Conservation (phyloP, 345 rosid genomes). For the Lepidium didymum region DNA sequence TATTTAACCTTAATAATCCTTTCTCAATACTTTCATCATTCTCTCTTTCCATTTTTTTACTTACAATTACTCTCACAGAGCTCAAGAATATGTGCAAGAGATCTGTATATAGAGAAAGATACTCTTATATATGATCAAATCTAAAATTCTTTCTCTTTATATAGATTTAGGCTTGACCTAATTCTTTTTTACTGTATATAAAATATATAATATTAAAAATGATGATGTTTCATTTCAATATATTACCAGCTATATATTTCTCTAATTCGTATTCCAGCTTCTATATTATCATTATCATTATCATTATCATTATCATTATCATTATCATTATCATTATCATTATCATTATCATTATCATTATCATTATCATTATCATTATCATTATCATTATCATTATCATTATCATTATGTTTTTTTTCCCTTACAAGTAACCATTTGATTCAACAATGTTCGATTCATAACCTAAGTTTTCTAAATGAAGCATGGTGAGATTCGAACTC, state of each 20-base stretch:
- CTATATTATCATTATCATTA: too few species aligned
- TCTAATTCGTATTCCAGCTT: background rate
- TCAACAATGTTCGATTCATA: too few species aligned
- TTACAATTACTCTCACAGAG: background rate
- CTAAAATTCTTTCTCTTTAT: background rate
- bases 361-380: too few species aligned
- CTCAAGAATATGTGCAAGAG: background rate
- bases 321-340: too few species aligned
- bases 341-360: too few species aligned
- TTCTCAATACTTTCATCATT: conserved; percentile 3
- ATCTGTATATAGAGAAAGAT: background rate
- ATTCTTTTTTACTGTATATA: background rate
- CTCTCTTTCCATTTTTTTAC: conserved; percentile 14
- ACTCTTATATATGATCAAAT: background rate
- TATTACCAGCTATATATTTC: background rate
- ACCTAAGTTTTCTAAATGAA: too few species aligned
- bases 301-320: too few species aligned
- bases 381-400: too few species aligned
- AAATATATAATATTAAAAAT: background rate
- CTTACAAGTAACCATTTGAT: too few species aligned
- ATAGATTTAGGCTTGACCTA: background rate
- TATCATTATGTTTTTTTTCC: too few species aligned
- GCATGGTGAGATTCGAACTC: too few species aligned
- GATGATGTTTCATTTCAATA: background rate
- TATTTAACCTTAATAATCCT: background rate